Conservation (phyloP, 1,139 yeast species). For the Blastobotrys persicus region DNA sequence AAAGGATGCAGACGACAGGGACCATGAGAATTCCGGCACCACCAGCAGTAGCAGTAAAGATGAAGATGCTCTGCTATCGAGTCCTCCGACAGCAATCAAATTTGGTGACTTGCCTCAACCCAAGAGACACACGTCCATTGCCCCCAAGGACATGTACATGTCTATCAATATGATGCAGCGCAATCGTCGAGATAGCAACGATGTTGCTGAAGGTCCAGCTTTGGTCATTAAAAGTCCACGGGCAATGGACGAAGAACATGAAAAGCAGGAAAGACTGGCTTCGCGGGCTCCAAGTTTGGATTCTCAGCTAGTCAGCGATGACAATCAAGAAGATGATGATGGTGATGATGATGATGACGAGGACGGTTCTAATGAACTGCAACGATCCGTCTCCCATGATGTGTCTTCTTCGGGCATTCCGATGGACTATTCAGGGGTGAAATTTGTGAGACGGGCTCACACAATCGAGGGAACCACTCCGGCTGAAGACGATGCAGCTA, state of each 20-base stretch:
- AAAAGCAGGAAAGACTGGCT: conserved; percentile 18
- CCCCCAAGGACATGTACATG: conserved; percentile 80
- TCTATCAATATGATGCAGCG: conserved; percentile 77
- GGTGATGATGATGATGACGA: conserved; percentile 36
- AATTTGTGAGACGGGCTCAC: conserved; percentile 44
- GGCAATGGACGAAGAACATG: conserved; percentile 51
- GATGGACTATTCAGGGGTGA: conserved; percentile 1
- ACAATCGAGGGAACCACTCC: conserved; percentile 43
- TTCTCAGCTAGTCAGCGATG: background rate
- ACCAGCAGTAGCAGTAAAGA: background rate
- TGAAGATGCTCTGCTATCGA: conserved; percentile 10
- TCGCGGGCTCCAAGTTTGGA: conserved; percentile 2
- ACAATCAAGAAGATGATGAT: conserved; percentile 27
- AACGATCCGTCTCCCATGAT: conserved; percentile 15
- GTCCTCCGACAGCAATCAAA: conserved; percentile 32
- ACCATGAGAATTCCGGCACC: background rate
- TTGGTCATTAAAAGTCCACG: conserved; percentile 76
- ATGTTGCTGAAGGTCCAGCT: conserved; percentile 72
- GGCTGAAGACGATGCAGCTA: background rate
- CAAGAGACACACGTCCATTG: conserved; percentile 47
- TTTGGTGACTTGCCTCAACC: conserved; percentile 47
- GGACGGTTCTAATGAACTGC: conserved; percentile 21
- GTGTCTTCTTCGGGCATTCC: background rate
- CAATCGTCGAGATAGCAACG: conserved; percentile 39
- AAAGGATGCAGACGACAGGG: background rate